Base-by-base conservation (phyloP, 2,329 filamentous ascomycete species). In the Neonectria magnoliae region DNA sequence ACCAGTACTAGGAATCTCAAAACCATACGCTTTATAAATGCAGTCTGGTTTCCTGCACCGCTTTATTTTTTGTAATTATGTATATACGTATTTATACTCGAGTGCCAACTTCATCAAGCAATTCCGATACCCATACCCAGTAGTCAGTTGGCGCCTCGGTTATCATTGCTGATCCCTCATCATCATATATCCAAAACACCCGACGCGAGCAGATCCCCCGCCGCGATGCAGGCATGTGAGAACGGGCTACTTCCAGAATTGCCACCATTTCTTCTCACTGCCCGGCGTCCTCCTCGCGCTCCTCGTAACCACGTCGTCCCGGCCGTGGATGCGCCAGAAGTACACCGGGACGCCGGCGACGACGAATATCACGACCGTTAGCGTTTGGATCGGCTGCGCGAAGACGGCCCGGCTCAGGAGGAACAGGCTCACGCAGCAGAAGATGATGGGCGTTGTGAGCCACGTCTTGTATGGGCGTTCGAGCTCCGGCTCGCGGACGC, bases 341-440 rank as follows among this genome's bases (percentile, higher is more conserved):
- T 95, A 99, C 29, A 98, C 88, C 0, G 94, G 92, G 41, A 98
- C 83, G 1, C 96, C 96, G 0, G 89, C 90, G 5, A 91, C 83
- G 64, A 98, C 92, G 74, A 98, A 99, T 0, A 83, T 90, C 6
- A 98, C 83, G 8, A 99, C 96, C 22, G 95, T 88, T 25, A 97
- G 77, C 0, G 95, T 97, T 84, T 99, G 94, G 56, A 97, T 73
- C 5, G 96, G 96, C 80, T 97, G 91, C 33, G 94, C 92, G 76
- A 99, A 96, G 14, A 98, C 90, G 4, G 94, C 94, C 55, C 96
- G 86, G 75, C 90, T 94, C 45, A 99, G 87, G 69, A 99, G 80
- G 76, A 99, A 99, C 69, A 99, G 79, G 77, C 93, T 97, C 42
- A 99, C 96, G 76, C 96, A 99, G 85, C 96, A 99, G 78, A 99